Evolutionary conservation across 768 basidiomycete species (phyloP).

Genomic region (Leucocoprinus leucothites): DNA sequence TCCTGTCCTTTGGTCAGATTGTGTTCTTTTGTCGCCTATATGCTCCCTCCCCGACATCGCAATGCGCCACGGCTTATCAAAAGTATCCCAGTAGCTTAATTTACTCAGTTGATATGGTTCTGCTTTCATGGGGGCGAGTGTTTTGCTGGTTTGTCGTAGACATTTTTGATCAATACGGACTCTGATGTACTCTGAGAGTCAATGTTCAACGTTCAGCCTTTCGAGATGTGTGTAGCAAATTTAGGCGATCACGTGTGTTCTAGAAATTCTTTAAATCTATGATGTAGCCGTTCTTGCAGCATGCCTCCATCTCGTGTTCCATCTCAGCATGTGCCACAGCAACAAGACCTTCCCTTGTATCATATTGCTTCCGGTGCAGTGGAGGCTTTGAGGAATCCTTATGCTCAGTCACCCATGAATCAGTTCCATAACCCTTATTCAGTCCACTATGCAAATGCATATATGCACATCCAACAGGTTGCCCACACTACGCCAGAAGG

Average conservation of each 20-base stretch:
- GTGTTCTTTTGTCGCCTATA: constrained; percentile 11
- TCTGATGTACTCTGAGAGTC: not conserved
- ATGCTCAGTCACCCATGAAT: constrained; percentile 18
- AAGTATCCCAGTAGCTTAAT: constrained; percentile 14
- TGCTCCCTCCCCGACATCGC: constrained; percentile 13
- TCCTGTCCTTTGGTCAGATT: constrained; percentile 9
- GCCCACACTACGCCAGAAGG: constrained; percentile 8
- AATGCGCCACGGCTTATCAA: constrained; percentile 11
- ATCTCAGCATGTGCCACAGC: constrained; percentile 1
- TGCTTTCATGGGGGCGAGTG: constrained; percentile 9
- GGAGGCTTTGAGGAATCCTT: constrained; percentile 7
- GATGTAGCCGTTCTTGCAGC: not conserved
- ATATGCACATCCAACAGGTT: constrained; percentile 30
- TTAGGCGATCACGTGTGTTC: constrained; percentile 6
- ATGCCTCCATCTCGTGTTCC: constrained; percentile 2
- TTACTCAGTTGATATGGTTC: constrained; percentile 11
- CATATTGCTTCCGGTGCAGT: not conserved
- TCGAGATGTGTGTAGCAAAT: not conserved
- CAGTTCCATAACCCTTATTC: constrained; percentile 27
- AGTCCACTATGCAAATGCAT: constrained; percentile 56
- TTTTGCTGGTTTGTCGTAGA: constrained; percentile 9
- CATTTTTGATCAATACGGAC: constrained; percentile 11
- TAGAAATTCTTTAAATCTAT: not conserved
- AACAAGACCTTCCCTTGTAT: not conserved
- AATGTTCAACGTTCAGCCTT: not conserved